These are phyloP conservation scores for Mycosphaerella arachidis DNA, from an alignment of 2,329 filamentous ascomycete species.

Conservation along the genomic window DNA sequence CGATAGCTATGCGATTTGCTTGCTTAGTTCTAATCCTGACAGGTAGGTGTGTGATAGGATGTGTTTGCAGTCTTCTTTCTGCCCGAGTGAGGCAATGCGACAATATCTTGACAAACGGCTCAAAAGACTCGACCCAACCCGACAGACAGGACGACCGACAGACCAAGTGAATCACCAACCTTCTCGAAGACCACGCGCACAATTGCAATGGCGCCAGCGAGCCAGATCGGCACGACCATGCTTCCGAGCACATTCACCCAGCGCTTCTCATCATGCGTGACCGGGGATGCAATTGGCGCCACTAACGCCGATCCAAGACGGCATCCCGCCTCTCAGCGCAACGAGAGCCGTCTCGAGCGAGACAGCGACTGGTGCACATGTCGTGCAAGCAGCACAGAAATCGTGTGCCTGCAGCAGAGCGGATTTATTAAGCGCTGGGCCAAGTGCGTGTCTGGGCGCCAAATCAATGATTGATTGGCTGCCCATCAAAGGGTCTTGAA, in stretches of 20 bases:
- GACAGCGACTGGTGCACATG: constrained; percentile 13
- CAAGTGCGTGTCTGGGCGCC: constrained; percentile 15
- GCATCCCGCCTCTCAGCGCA: constrained; percentile 15
- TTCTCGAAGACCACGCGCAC: constrained; percentile 7
- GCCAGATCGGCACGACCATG: constrained; percentile 2
- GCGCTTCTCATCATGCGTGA: constrained; percentile 8
- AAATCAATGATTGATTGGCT: constrained; percentile 11
- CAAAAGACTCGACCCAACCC: not conserved
- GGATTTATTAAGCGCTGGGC: constrained; percentile 19
- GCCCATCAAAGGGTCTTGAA: not conserved
- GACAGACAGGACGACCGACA: constrained; percentile 1
- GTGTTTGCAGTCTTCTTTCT: too few species aligned
- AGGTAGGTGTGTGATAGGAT: too few species aligned
- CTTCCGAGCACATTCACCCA: not conserved
- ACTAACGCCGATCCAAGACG: not conserved
- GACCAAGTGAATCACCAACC: constrained; percentile 7
- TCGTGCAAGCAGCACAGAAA: constrained; percentile 11
- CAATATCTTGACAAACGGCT: not conserved
- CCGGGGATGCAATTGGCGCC: constrained; percentile 4
- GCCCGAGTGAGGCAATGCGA: not conserved
- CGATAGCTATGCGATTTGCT: not conserved
- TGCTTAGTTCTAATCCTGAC: not conserved
- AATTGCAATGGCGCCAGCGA: constrained; percentile 9
- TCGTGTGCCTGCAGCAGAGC: constrained; percentile 16
- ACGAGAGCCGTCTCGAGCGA: constrained; percentile 6